Percentiles rank a stretch among this genome's conserved stretches.
Conservation (phyloP, 2,329 filamentous ascomycete genomes). For the Venturia nashicola region DNA sequence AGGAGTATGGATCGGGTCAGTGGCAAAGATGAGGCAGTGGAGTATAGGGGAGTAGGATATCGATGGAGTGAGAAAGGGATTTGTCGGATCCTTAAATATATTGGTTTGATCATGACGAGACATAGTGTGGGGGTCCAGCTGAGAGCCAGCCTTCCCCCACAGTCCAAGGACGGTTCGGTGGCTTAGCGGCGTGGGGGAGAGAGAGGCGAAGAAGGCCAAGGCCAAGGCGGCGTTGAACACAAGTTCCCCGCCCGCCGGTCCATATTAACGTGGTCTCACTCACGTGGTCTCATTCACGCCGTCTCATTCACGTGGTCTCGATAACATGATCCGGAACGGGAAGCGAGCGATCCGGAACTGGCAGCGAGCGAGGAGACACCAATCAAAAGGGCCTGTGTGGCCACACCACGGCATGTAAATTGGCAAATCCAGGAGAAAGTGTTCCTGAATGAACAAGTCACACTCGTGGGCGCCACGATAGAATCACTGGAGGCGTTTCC, state of each 20-base stretch:
- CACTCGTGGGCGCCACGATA: too few relatives aligned
- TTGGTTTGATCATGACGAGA: background rate
- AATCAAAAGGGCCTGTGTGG: background rate
- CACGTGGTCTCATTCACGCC: background rate
- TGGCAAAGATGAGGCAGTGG: background rate
- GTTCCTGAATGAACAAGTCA: background rate
- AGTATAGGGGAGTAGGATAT: background rate
- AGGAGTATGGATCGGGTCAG: too few relatives aligned
- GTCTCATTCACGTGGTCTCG: background rate
- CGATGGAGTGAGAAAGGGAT: background rate
- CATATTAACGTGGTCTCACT: background rate
- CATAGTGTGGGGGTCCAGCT: conserved; percentile 5
- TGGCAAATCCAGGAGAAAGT: background rate
- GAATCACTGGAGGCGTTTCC: background rate
- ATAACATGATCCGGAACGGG: background rate
- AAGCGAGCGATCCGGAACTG: too few relatives aligned
- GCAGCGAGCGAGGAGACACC: background rate
- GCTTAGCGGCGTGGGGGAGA: background rate
- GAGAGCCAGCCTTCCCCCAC: background rate
- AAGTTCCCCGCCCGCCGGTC: background rate
- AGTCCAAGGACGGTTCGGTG: background rate
- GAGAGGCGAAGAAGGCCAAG: background rate
- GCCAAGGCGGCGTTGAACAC: background rate
- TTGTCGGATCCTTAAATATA: background rate
- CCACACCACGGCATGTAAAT: background rate